phyloP scores from a whole-genome alignment of 169 alveolate genomes.

The Toxoplasma gondii region DNA sequence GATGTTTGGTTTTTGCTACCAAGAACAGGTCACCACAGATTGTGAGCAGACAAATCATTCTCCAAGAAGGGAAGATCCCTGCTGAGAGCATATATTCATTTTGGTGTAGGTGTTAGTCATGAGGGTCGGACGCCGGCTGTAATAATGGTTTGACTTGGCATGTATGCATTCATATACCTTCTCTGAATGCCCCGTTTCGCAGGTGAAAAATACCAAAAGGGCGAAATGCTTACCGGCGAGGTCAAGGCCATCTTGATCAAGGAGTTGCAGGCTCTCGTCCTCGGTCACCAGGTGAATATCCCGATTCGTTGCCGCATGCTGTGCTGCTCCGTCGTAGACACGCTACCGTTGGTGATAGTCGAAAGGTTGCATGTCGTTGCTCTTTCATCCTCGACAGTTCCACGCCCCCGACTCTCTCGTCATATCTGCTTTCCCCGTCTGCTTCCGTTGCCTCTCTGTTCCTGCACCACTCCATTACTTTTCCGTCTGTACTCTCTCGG shows the following conservation, averaged over 20 bases:
- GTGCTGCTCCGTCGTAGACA: too few relatives aligned
- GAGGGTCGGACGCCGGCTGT: too few relatives aligned
- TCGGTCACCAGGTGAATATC: conserved; percentile 30
- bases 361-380: not conserved
- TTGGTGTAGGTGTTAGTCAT: too few relatives aligned
- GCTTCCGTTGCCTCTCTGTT: too few relatives aligned
- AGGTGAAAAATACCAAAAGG: conserved; percentile 89
- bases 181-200: not conserved
- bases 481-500: too few relatives aligned
- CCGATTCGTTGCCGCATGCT: not conserved
- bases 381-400: not conserved
- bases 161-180: too few relatives aligned
- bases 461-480: too few relatives aligned
- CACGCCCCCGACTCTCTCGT: too few relatives aligned
- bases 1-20: not conserved
- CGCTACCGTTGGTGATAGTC: not conserved
- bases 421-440: too few relatives aligned
- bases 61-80: not conserved
- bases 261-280: conserved; percentile 34
- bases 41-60: not conserved
- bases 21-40: not conserved
- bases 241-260: conserved; percentile 90
- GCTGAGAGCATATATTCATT: too few relatives aligned
- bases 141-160: too few relatives aligned
- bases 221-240: conserved; percentile 97